Conservation (phyloP, 2,329 filamentous ascomycete species). For the Neofusicoccum kwambonambiense region DNA sequence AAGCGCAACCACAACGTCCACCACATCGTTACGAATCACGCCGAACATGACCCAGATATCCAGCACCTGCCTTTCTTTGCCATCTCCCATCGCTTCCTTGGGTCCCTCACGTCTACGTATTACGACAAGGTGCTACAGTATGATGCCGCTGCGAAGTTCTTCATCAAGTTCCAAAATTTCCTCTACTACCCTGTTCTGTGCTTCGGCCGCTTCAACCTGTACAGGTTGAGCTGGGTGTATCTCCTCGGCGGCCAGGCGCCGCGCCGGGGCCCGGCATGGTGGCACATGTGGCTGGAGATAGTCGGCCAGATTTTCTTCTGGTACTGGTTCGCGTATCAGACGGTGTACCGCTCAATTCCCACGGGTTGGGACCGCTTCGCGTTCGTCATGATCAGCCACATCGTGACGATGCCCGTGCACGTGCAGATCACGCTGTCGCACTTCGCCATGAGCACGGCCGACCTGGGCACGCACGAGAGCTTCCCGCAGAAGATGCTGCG, state of each 20-base stretch:
- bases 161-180: conserved; percentile 62
- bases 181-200: conserved; percentile 68
- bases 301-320: conserved; percentile 63
- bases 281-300: conserved; percentile 67
- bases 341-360: conserved; percentile 61
- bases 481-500: conserved; percentile 69
- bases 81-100: conserved; percentile 64
- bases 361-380: conserved; percentile 56
- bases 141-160: conserved; percentile 59
- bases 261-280: conserved; percentile 62
- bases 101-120: conserved; percentile 62
- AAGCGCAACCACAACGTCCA: conserved; percentile 95
- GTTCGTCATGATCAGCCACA: conserved; percentile 65
- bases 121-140: conserved; percentile 65
- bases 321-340: conserved; percentile 66
- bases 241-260: conserved; percentile 57
- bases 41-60: conserved; percentile 95
- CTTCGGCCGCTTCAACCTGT: conserved; percentile 71
- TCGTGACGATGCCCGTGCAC: conserved; percentile 66
- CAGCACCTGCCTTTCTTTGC: conserved; percentile 71
- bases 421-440: conserved; percentile 71
- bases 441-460: conserved; percentile 68
- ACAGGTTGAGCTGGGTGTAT: conserved; percentile 65
- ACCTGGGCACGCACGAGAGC: conserved; percentile 63
- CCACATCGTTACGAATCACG: conserved; percentile 91